phyloP scores from a whole-genome alignment of 148 eudicot genomes.

The Camellia granthamiana region DNA sequence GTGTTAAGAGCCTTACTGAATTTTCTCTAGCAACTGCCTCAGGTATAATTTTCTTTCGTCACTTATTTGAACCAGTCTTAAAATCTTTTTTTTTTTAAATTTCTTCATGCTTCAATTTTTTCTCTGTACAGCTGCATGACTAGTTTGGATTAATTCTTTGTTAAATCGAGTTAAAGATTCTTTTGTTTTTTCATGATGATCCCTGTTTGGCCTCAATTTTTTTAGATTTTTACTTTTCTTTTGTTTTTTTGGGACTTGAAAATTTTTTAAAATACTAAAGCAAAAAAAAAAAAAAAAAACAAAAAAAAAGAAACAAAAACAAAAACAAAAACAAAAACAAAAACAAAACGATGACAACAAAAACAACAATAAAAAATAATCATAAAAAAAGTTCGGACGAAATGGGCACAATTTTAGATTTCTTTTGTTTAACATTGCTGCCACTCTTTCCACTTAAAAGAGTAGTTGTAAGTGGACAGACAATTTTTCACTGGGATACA shows the following conservation, averaged over 20 bases:
- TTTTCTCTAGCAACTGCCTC: slow-evolving; percentile 50
- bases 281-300: too few species aligned
- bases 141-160: not conserved
- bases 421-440: not conserved
- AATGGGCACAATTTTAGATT: too few species aligned
- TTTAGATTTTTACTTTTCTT: not conserved
- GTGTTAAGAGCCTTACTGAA: slow-evolving; percentile 57
- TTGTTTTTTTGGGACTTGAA: too few species aligned
- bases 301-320: too few species aligned
- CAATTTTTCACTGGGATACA: too few species aligned
- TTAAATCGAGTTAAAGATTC: not conserved
- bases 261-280: not conserved
- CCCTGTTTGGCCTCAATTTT: not conserved
- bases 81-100: not conserved
- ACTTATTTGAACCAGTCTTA: not conserved
- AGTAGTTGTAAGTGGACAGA: too few species aligned
- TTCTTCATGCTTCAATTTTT: too few species aligned
- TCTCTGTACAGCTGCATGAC: not conserved
- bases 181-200: not conserved
- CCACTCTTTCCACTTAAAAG: not conserved
- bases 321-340: too few species aligned
- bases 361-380: too few species aligned
- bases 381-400: too few species aligned
- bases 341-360: too few species aligned
- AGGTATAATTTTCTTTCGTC: slow-evolving; percentile 29